Evolutionary conservation across 129 eudicot genomes (phyloP).

Genomic region (Chrysanthemum makinoi): DNA sequence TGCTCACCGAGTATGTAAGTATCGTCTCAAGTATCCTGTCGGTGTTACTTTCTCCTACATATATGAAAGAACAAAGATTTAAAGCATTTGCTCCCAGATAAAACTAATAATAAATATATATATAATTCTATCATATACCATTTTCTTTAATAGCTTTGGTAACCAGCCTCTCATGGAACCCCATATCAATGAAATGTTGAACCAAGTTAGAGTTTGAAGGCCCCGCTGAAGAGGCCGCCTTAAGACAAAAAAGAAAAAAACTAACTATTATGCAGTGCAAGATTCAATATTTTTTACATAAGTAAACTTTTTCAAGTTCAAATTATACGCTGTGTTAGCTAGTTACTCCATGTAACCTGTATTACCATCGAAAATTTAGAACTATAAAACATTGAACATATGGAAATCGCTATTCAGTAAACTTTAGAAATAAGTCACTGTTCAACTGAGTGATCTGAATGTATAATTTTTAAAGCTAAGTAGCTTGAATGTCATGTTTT

Average conservation of each 20-base stretch:
- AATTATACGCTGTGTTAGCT: no score
- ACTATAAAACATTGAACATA: no score
- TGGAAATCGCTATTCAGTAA: no score
- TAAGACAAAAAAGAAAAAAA: slow-evolving; percentile 21
- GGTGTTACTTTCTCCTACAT: slow-evolving; percentile 57
- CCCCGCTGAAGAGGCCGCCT: slow-evolving; percentile 71
- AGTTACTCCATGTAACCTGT: no score
- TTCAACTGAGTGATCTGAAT: no score
- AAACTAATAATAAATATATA: not conserved
- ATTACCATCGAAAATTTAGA: no score
- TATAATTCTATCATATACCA: slow-evolving; percentile 42
- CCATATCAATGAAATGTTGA: slow-evolving; percentile 54
- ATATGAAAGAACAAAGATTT: slow-evolving; percentile 18
- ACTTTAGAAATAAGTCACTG: no score
- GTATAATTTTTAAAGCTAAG: no score
- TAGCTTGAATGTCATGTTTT: no score
- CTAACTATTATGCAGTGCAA: not conserved
- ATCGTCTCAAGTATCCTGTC: slow-evolving; percentile 53
- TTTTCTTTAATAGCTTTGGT: slow-evolving; percentile 57
- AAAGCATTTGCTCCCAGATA: not conserved
- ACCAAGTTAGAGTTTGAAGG: slow-evolving; percentile 46
- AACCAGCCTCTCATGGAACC: slow-evolving; percentile 62
- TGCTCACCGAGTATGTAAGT: slow-evolving; percentile 37
- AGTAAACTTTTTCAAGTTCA: no score
- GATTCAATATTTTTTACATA: no score